These are phyloP conservation scores for Thelonectria discophora DNA, from an alignment of 2,329 filamentous ascomycete genomes.

Conservation along the genomic window DNA sequence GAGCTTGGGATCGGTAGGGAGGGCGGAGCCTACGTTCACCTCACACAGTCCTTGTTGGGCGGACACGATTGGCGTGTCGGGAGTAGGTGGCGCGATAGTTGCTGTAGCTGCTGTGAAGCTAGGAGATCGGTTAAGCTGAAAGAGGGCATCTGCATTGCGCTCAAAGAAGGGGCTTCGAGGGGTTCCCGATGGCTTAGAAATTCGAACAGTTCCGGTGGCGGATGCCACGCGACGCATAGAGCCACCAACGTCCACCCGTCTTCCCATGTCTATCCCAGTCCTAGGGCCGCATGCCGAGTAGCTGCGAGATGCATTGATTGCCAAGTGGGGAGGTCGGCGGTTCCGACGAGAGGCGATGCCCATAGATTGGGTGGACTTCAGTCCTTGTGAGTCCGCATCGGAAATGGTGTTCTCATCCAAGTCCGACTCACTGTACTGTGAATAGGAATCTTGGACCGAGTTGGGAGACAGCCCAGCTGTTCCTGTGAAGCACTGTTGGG, in stretches of 20 bases:
- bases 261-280: conserved; percentile 57
- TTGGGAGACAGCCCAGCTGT: conserved; percentile 27
- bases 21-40: conserved; percentile 48
- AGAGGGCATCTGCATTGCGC: conserved; percentile 55
- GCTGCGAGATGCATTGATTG: conserved; percentile 55
- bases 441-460: conserved; percentile 32
- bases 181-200: conserved; percentile 45
- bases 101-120: conserved; percentile 49
- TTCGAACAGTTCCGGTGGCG: conserved; percentile 53
- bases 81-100: conserved; percentile 58
- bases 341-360: conserved; percentile 65
- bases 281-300: conserved; percentile 55
- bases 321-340: conserved; percentile 55
- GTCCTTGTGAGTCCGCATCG: conserved; percentile 31
- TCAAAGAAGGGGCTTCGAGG: conserved; percentile 54
- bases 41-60: conserved; percentile 52
- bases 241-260: conserved; percentile 55
- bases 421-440: conserved; percentile 26
- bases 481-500: conserved; percentile 36
- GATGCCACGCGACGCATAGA: conserved; percentile 65
- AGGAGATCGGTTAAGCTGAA: conserved; percentile 56
- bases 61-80: conserved; percentile 57
- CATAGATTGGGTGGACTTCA: conserved; percentile 60
- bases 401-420: conserved; percentile 31
- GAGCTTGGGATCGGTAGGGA: conserved; percentile 45